Evolutionary conservation across 768 basidiomycete genomes (phyloP).

Genomic region (Mycena epipterygia): DNA sequence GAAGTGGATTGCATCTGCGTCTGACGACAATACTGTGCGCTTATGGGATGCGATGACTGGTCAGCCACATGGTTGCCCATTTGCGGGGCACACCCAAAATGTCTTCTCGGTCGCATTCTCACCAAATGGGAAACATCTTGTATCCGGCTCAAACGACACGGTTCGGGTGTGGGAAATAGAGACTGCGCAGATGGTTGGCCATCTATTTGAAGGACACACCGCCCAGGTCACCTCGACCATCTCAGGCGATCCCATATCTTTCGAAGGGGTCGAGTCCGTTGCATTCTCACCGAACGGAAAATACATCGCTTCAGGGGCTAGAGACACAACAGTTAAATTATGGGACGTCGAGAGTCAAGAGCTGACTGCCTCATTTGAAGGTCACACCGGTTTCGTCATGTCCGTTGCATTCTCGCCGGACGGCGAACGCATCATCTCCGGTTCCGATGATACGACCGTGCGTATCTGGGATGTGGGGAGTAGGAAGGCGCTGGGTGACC

Average conservation of each 20-base stretch:
- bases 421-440: not conserved
- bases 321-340: not conserved
- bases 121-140: not conserved
- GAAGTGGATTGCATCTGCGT: too few species aligned
- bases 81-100: not conserved
- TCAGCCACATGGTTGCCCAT: not conserved
- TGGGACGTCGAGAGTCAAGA: not conserved
- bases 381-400: not conserved
- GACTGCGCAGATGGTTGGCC: not conserved
- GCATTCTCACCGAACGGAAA: not conserved
- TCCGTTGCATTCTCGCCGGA: not conserved
- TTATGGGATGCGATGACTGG: too few species aligned
- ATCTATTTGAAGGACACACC: not conserved
- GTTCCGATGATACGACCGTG: not conserved
- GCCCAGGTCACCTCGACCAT: not conserved
- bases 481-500: too few species aligned
- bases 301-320: not conserved
- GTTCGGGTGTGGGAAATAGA: not conserved
- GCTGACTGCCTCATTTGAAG: not conserved
- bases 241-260: too few species aligned
- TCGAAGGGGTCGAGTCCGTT: not conserved
- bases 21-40: too few species aligned
- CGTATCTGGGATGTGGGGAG: not conserved
- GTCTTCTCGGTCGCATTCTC: not conserved
- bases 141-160: not conserved